Evolutionary conservation across 2,329 filamentous ascomycete species (phyloP).

Genomic region (Parasarocladium wereldwijsianum): DNA sequence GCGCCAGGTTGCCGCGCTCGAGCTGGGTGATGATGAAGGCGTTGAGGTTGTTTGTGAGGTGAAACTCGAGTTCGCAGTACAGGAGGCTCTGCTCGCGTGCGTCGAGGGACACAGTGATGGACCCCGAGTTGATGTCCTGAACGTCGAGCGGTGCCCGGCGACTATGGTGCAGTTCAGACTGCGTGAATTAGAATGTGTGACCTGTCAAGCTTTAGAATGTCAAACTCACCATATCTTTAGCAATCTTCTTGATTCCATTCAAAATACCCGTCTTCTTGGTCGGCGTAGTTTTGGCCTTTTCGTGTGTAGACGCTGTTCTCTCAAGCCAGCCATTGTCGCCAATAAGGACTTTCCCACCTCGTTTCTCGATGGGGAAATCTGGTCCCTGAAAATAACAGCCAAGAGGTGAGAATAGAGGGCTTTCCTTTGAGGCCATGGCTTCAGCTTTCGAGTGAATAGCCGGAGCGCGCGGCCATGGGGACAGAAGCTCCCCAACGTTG

Average conservation of each 20-base stretch:
- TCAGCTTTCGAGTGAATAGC: constrained; percentile 1
- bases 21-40: constrained; percentile 37
- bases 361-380: constrained; percentile 22
- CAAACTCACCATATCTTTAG: constrained; percentile 34
- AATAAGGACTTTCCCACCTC: constrained; percentile 35
- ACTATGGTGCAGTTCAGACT: constrained; percentile 21
- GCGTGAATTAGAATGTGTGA: constrained; percentile 5
- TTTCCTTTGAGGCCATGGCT: constrained; percentile 6
- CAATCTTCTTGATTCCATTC: constrained; percentile 34
- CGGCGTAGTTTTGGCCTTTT: constrained; percentile 12
- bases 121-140: constrained; percentile 11
- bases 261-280: constrained; percentile 27
- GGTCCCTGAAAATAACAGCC: constrained; percentile 25
- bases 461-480: too few relatives aligned
- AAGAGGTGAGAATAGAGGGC: constrained; percentile 25
- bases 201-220: background rate
- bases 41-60: constrained; percentile 34
- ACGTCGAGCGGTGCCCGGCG: constrained; percentile 16
- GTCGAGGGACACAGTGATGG: constrained; percentile 31
- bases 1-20: constrained; percentile 37
- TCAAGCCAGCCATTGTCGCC: constrained; percentile 44
- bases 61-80: constrained; percentile 44
- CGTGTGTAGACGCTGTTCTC: constrained; percentile 16
- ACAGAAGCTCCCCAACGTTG: too few relatives aligned
- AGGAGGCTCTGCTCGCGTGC: constrained; percentile 42